Base-by-base conservation (phyloP, 306 rosid genomes). In the Dalbergia cultrata region DNA sequence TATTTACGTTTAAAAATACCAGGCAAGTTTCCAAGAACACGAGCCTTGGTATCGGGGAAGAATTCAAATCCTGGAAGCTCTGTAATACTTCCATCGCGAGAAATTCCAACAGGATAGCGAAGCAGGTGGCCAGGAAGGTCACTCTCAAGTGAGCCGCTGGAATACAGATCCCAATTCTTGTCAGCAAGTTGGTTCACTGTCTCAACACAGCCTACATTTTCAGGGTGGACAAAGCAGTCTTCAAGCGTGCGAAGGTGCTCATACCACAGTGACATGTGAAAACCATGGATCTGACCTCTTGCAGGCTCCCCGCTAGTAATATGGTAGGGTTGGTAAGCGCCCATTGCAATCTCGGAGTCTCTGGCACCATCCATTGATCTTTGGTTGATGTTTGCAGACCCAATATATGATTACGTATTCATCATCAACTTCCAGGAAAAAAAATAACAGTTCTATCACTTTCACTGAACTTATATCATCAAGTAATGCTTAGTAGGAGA, bases 351-450 rank as follows among this genome's bases (percentile, higher is more conserved):
- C 84, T 90, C 94, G 4, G 92, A 74, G 85, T 90, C 94, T 80
- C 90, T 88, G 4, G 94, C 85, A 14, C 94, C 94, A 67, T 90
- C 94, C 92, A 90, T 90, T 70, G 94, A 90, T 85, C 94, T 86
- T 58, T 90, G 94, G 86, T 90, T 90, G 73, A 90, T 90, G 85
- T 90, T 90, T 7, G 93, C 93, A 45, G 93, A 90, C 67, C 93
- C 91, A 33, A 90, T n/a, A n/a, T n/a, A n/a, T 13, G 18, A 90
- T 88, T 86, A 90, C 84, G 85, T 90, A 90, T 80, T 90, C 93
- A 56, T 90, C 93, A 80, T 90, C 94, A 81, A 90, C 94, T 90
- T 26, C 31, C 31, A 26, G 31, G 2, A 26, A 76, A 41, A n/a
- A 45, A 69, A 69, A 43, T 13, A 72, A 3, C 13, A 16, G 18